Conservation (phyloP, 768 basidiomycete species). For the Pleurotus tuoliensis region DNA sequence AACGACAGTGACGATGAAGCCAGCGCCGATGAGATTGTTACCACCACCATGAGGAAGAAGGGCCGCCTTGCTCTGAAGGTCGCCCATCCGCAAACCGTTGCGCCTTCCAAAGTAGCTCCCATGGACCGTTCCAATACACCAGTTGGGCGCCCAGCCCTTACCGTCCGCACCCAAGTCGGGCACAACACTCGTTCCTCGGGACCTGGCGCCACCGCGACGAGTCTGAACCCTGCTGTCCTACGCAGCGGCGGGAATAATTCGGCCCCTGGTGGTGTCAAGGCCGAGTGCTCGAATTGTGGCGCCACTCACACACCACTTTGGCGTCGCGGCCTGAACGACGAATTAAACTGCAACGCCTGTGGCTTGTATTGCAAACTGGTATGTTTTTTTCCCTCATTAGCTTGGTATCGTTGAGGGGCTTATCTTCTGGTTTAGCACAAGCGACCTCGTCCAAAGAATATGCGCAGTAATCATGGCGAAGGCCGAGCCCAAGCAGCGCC, state of each 20-base stretch:
- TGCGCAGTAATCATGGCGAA: conserved; percentile 76
- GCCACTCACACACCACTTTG: conserved; percentile 87
- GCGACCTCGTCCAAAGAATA: conserved; percentile 83
- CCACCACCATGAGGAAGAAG: conserved; percentile 10
- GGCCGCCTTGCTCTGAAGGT: conserved; percentile 30
- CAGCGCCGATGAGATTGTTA: conserved; percentile 19
- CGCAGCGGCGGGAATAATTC: conserved; percentile 31
- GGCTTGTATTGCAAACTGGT: conserved; percentile 86
- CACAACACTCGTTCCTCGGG: conserved; percentile 50
- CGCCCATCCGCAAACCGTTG: conserved; percentile 47
- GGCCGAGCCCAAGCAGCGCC: conserved; percentile 59
- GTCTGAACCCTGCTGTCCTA: conserved; percentile 42
- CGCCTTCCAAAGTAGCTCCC: conserved; percentile 55
- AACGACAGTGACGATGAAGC: conserved; percentile 33
- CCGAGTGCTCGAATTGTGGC: conserved; percentile 85
- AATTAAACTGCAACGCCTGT: conserved; percentile 87
- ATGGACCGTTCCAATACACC: conserved; percentile 44
- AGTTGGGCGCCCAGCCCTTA: conserved; percentile 52
- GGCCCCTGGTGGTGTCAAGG: conserved; percentile 60
- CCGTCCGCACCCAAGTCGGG: conserved; percentile 51
- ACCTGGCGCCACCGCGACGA: conserved; percentile 64
- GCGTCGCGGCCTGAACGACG: conserved; percentile 83
- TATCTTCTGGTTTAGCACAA: conserved; percentile 55
- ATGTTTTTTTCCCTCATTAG: conserved; percentile 19
- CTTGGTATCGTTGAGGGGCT: no score